Conservation (phyloP, 495 filamentous ascomycete genomes). For the Elaphomyces granulatus region DNA sequence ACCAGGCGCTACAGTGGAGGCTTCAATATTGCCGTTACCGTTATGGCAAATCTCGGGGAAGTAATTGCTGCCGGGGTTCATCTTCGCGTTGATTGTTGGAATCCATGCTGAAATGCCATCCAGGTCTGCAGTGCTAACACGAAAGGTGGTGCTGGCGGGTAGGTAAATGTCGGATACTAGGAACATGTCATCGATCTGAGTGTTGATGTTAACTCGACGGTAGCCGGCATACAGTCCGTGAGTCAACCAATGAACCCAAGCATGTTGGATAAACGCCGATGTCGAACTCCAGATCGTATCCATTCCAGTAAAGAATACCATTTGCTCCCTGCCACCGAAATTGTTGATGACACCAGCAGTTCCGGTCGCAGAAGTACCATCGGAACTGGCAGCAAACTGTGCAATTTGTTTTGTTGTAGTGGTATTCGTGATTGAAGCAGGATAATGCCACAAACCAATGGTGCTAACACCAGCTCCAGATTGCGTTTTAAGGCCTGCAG, state of each 20-base stretch:
- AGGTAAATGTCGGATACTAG: constrained; percentile 41
- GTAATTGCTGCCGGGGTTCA: constrained; percentile 41
- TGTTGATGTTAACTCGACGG: constrained; percentile 40
- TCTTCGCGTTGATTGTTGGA: constrained; percentile 31
- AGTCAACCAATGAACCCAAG: constrained; percentile 50
- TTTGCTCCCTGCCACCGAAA: constrained; percentile 42
- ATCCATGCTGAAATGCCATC: constrained; percentile 35
- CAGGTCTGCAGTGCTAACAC: constrained; percentile 37
- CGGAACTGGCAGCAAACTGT: constrained; percentile 29
- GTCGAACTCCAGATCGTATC: constrained; percentile 42
- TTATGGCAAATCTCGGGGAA: constrained; percentile 46
- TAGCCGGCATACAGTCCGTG: constrained; percentile 41
- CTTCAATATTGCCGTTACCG: constrained; percentile 46
- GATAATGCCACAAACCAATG: constrained; percentile 41
- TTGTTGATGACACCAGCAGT: constrained; percentile 49
- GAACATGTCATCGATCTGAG: constrained; percentile 56
- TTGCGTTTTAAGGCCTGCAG: constrained; percentile 35
- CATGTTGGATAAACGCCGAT: constrained; percentile 44
- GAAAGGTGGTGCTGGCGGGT: constrained; percentile 30
- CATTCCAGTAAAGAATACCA: constrained; percentile 45
- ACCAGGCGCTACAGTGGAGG: constrained; percentile 23
- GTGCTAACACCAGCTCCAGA: constrained; percentile 39
- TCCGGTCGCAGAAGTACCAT: constrained; percentile 10
- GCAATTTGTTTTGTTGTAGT: constrained; percentile 40
- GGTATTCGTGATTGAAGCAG: constrained; percentile 38